These are phyloP conservation scores for Colletotrichum sublineola DNA, from an alignment of 2,329 filamentous ascomycete genomes.

Conservation along the genomic window DNA sequence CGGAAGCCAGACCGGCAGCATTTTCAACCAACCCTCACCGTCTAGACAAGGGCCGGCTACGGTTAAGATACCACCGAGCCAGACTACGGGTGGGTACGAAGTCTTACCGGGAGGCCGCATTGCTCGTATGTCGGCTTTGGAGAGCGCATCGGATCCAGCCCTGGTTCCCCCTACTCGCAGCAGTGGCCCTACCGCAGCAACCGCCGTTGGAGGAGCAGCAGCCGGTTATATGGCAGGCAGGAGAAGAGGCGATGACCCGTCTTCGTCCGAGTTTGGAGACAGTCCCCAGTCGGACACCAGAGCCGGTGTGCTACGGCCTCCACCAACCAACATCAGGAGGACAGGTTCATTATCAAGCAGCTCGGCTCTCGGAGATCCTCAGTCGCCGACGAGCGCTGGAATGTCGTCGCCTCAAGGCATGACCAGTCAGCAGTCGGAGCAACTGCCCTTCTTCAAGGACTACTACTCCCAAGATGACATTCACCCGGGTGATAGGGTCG, in stretches of 20 bases:
- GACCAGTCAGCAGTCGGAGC: constrained; percentile 92
- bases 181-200: constrained; percentile 46
- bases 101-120: constrained; percentile 89
- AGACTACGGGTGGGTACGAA: constrained; percentile 69
- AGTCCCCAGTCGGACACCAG: constrained; percentile 78
- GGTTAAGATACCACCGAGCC: constrained; percentile 52
- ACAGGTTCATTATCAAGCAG: constrained; percentile 91
- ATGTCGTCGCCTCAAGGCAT: constrained; percentile 88
- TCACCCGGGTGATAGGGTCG: constrained; percentile 88
- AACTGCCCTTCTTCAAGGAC: constrained; percentile 96
- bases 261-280: constrained; percentile 78
- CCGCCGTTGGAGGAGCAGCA: constrained; percentile 60
- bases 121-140: constrained; percentile 94
- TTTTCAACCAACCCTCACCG: constrained; percentile 92
- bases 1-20: constrained; percentile 75
- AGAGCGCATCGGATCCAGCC: constrained; percentile 77
- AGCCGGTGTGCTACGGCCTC: constrained; percentile 67
- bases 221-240: constrained; percentile 60
- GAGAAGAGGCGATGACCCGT: constrained; percentile 67
- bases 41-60: constrained; percentile 64
- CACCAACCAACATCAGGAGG: constrained; percentile 73
- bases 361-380: constrained; percentile 80
- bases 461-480: constrained; percentile 99
- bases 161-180: constrained; percentile 57
- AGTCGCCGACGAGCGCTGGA: constrained; percentile 79